These are phyloP conservation scores for Saraca asoca DNA, from an alignment of 331 rosid genomes.

Conservation along the genomic window DNA sequence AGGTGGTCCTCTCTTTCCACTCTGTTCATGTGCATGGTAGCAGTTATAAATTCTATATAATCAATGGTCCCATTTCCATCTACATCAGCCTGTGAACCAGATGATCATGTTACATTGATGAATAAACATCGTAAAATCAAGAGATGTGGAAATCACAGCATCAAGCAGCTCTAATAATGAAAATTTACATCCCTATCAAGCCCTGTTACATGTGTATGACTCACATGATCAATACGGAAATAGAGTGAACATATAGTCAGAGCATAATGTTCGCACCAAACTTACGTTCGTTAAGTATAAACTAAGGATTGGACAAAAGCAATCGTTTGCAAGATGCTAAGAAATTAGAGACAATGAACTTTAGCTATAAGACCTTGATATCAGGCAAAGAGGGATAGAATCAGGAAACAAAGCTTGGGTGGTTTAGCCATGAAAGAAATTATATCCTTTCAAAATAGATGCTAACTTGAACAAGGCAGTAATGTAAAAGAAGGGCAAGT, in stretches of 20 bases:
- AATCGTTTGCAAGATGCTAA: neutral
- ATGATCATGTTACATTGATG: slow-evolving; percentile 14
- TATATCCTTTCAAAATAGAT: neutral
- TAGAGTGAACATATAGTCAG: neutral
- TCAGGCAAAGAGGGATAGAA: neutral
- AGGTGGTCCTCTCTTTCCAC: slow-evolving; percentile 93
- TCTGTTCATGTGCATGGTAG: slow-evolving; percentile 97
- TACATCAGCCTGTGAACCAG: slow-evolving; percentile 83
- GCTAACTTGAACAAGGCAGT: neutral
- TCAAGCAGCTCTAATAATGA: slow-evolving; percentile 27
- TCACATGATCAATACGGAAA: neutral
- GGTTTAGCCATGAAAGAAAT: slow-evolving; percentile 8
- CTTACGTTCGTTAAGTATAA: neutral
- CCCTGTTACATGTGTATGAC: neutral
- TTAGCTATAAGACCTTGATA: neutral
- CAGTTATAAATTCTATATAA: slow-evolving; percentile 90
- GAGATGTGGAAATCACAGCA: slow-evolving; percentile 24
- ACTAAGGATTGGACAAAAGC: neutral
- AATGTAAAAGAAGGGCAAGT: neutral
- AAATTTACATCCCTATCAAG: slow-evolving; percentile 2
- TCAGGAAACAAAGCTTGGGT: neutral
- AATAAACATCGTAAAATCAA: slow-evolving; percentile 27
- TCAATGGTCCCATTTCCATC: slow-evolving; percentile 96
- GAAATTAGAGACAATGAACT: neutral
- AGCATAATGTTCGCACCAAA: neutral